Base-by-base conservation (phyloP, 2,329 filamentous ascomycete species). In the Diaporthe citrichinensis region DNA sequence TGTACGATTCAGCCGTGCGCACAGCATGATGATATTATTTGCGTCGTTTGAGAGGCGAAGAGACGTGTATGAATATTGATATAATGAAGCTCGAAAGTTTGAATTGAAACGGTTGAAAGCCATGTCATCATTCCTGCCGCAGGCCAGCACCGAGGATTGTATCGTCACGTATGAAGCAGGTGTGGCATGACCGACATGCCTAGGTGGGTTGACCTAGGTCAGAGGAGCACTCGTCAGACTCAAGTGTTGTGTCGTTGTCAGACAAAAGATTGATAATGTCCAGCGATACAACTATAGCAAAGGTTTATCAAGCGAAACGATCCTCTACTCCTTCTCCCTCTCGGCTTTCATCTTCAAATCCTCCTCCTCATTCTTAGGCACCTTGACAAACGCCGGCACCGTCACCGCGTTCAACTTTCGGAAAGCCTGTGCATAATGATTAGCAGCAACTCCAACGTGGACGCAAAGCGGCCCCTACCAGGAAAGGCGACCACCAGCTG, bases 371-470 rank as follows among this genome's bases (percentile, higher is more conserved):
- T 74, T 81, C 78, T 82, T 82, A 6, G 83, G 83, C 1, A 84
- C 82, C 76, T 80, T 82, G 2, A 84, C 82, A 46, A 84, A 74
- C 9, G 79, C 68, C 2, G 83, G 83, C 20, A 84, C 83, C 2
- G 80, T 83, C 6, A 81, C 79, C 0, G 83, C 83, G n/a, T 84
- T 84, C 23, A 84, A 71, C 78, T 84, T 84, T 1, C 83, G 81
- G 68, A 84, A 79, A 1, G 81, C 81, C 82, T 85, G 28, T 3
- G 9, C 28, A 0, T n/a, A 2, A 39, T 62, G 31, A 77, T 79
- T 72, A 72, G 76, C 67, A 76, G 46, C 44, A 28, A 2, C 9
- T 28, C 34, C 14, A n/a, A 6, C 14, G 2, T n/a, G 20, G 31
- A 53, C 46, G 8, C 31, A 39, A 31, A 67, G 46, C 28, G 51